Conservation (phyloP, 768 basidiomycete genomes). For the Erythrobasidium yunnanense region DNA sequence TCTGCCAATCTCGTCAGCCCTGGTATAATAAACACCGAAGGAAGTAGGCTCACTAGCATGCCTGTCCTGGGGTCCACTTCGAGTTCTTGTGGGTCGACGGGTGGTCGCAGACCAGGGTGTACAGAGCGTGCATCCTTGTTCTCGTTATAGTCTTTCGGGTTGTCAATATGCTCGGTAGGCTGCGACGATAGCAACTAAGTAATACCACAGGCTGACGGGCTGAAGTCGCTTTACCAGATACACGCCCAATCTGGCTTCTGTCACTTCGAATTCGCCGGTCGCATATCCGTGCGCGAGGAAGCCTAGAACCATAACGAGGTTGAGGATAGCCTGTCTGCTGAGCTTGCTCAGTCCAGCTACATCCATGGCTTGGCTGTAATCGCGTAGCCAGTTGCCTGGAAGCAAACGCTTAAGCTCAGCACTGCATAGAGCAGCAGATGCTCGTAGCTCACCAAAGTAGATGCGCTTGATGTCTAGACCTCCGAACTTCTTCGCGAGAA, state of each 20-base stretch:
- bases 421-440: not conserved
- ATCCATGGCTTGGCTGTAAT: constrained; percentile 57
- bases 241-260: constrained; percentile 44
- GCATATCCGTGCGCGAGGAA: constrained; percentile 67
- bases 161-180: constrained; percentile 45
- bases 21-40: not conserved
- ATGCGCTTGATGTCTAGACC: constrained; percentile 43
- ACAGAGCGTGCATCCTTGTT: constrained; percentile 59
- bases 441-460: constrained; percentile 36
- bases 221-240: constrained; percentile 39
- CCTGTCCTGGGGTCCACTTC: constrained; percentile 74
- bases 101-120: constrained; percentile 64
- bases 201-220: too few species aligned
- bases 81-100: constrained; percentile 71
- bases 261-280: constrained; percentile 44
- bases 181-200: too few species aligned
- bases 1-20: constrained; percentile 43
- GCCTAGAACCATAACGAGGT: constrained; percentile 77
- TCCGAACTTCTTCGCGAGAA: constrained; percentile 40
- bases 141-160: constrained; percentile 39
- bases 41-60: constrained; percentile 57
- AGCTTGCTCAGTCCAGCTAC: constrained; percentile 38
- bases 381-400: constrained; percentile 59
- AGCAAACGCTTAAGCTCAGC: not conserved
- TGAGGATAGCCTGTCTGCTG: constrained; percentile 62